These are phyloP conservation scores for Phytophthora citrophthora DNA, from an alignment of 352 stramenopile species.

Conservation along the genomic window DNA sequence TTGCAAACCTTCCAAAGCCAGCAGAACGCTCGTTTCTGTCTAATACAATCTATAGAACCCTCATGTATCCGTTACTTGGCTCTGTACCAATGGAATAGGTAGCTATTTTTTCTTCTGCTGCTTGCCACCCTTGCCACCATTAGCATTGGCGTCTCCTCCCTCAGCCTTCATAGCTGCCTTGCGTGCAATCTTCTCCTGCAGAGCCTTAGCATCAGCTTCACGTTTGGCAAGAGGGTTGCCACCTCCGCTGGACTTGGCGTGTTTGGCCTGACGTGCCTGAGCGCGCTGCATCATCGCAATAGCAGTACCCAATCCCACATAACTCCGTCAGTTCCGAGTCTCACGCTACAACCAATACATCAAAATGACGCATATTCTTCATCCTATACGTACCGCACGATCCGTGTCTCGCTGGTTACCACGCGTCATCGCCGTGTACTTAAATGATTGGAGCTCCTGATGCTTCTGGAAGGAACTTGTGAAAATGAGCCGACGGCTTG, in stretches of 20 bases:
- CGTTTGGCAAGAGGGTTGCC: conserved; percentile 69
- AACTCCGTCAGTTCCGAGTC: conserved; percentile 2
- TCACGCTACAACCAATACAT: background rate
- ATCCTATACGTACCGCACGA: conserved; percentile 54
- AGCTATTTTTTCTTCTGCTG: conserved; percentile 42
- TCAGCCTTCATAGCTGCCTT: conserved; percentile 73
- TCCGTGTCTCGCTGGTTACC: conserved; percentile 85
- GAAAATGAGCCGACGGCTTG: conserved; percentile 27
- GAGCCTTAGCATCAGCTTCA: conserved; percentile 76
- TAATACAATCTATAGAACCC: conserved; percentile 4
- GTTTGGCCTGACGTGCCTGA: conserved; percentile 71
- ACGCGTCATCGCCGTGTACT: conserved; percentile 57
- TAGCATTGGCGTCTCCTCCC: conserved; percentile 40
- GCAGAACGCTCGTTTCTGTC: conserved; percentile 1
- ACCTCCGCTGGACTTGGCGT: conserved; percentile 33
- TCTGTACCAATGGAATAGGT: background rate
- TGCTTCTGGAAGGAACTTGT: conserved; percentile 27
- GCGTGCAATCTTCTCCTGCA: conserved; percentile 83
- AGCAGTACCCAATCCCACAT: conserved; percentile 8
- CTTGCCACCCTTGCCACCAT: conserved; percentile 30
- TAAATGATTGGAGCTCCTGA: background rate
- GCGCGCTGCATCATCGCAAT: conserved; percentile 52
- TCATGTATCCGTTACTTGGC: background rate
- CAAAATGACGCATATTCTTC: background rate
- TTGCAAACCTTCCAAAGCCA: conserved; percentile 2